phyloP scores from a whole-genome alignment of 192 early-diverging fungal species.

The Diversispora eburnea region DNA sequence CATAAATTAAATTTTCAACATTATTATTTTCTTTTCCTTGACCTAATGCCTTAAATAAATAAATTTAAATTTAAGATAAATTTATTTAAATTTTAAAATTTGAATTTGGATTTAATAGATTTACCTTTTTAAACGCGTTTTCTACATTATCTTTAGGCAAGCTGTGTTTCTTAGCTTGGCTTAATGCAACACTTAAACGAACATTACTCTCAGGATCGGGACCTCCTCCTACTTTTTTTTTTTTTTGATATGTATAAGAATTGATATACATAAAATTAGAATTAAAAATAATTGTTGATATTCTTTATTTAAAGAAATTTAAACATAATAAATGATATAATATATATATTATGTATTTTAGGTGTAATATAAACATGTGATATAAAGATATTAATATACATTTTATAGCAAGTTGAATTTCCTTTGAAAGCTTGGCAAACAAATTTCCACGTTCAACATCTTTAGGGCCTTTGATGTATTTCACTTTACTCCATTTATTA shows the following conservation, averaged over 20 bases:
- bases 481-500: conserved; percentile 66
- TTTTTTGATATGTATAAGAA: too few species aligned
- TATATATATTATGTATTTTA: too few species aligned
- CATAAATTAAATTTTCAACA: conserved; percentile 54
- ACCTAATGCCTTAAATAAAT: conserved; percentile 26
- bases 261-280: too few species aligned
- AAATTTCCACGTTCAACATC: conserved; percentile 52
- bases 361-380: background rate
- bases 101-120: background rate
- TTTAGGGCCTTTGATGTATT: conserved; percentile 52
- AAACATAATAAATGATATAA: background rate
- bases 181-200: conserved; percentile 54
- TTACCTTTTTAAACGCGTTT: conserved; percentile 62
- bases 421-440: conserved; percentile 56
- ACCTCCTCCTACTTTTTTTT: conserved; percentile 41
- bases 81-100: background rate
- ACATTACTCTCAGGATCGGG: conserved; percentile 55
- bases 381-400: conserved; percentile 31
- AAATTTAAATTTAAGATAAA: background rate
- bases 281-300: background rate
- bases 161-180: conserved; percentile 51
- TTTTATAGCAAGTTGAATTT: conserved; percentile 61
- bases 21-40: conserved; percentile 46
- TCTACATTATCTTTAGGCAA: conserved; percentile 75
- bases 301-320: background rate